Base-by-base conservation (phyloP, 179 eudicot genomes). In the Beta lomatogona region DNA sequence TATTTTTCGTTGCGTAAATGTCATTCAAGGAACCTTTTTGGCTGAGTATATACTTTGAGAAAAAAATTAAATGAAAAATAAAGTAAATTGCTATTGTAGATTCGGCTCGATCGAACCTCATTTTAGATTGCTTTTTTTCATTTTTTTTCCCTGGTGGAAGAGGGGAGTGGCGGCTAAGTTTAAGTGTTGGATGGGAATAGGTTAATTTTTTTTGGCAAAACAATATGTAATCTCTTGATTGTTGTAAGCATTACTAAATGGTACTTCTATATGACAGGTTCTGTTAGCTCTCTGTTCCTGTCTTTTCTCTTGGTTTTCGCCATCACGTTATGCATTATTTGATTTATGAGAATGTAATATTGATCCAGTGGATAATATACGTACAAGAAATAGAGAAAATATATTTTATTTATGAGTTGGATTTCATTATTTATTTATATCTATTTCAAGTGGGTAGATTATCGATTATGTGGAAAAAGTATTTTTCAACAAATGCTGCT, bases 1-100 rank as follows among this genome's bases (percentile, higher is more conserved):
- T 95, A 77, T 95, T 95, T 74, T 95, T 95, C 79, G 97, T 95
- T 61, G 98, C 98, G 41, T 94, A 89, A 78, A 45, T 76, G 71
- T 72, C 63, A 73, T 48, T 31, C 9, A 79, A 59, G 31, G 58
- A 76, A 19, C 58, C 63, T 48, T 79, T 81, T 81, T 78, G 82
- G 73, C 58, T 59, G 63, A 82, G 83, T 85, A 79, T 82, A 82
- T 75, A 85, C 81, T 36, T 28, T 77, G 81, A 80, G 71, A 77
- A 77, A 77, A 41, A 66, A 3, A 78, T 52, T 61, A 79, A 61
- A 67, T 50, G 66, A 28, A 67, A 67, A 69, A 80, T 76, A 72
- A 86, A 73, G 73, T 61, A 79, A 81, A 80, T 53, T 81, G 66
- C 9, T 84, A 77, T 79, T 79, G 82, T 82, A 67, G 75, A 83